Evolutionary conservation across 2,329 filamentous ascomycete species (phyloP), one percentile per base, ranked within the genome.

Genomic region (Talaromyces albobiverticillius): DNA sequence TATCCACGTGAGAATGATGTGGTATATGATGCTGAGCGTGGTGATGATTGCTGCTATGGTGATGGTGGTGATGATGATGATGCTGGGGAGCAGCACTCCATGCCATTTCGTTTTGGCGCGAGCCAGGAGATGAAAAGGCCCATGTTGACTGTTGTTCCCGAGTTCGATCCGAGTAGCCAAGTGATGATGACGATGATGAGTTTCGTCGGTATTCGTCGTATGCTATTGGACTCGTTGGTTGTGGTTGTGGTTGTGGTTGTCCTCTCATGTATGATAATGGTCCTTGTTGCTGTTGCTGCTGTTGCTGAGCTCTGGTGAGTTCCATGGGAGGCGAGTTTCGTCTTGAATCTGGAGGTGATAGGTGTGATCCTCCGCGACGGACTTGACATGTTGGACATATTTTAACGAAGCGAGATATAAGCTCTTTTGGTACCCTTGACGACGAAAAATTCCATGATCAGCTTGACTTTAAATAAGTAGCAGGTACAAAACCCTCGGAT

Each of bases 381-480:
- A 77, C 72, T 60, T 76, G 75, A 56, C 76, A 79, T 16, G 75
- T 78, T 46, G 76, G 76, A 46, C 76, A 79, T 48, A 77, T 74
- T 59, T 78, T 78, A 51, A 79, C 76, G 56, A 79, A 79, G 38
- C 76, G 75, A 29, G 76, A 78, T 58, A 79, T 79, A 32, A 79
- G 65, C 58, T 79, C 76, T 61, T 79, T 79, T 3, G 76, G 76
- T 4, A 79, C 76, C 76, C 76, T 79, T 54, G 10, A 32, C n/a
- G n/a, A n/a, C n/a, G n/a, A 42, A 31, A 51, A 31, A 23, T 20
- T 52, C 26, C 10, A 10, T 10, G 5, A 10, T 29, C 10, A 29
- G 26, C 10, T 6, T 29, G 26, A 10, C 26, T 29, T 29, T 6
- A 29, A 29, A 29, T 29, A 29, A 10, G 5, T 10, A 29, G 26